Base-by-base conservation (phyloP, 176 grass and related monocot genomes). In the Musa beccarii region DNA sequence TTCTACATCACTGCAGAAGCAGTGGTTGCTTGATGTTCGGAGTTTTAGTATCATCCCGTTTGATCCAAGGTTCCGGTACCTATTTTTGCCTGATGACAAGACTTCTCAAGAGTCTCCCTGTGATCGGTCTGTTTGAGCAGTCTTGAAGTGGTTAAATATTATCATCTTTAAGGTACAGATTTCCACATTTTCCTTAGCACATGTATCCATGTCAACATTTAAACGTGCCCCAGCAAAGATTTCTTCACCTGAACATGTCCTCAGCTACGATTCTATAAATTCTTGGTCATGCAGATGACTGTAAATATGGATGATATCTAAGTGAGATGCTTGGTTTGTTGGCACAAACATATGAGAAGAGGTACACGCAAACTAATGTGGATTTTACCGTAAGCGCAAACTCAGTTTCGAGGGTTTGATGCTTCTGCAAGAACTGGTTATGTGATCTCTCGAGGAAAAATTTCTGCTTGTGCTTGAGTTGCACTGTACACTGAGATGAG, bases 41-140 rank as follows among this genome's bases (percentile, higher is more conserved):
- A 85, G 86, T 79, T 97, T 97, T 53, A 78, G 79, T 14, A 57
- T 89, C 22, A 62, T 87, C 12, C 43, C 87, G 0, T 97, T 90
- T 11, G 88, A 97, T 80, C 85, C 90, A 0, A 97, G 87, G 59
- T 97, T 97, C 57, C 85, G 90, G 2, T 93, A 88, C 49, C 79
- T 97, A 26, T 97, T 97, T 83, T 85, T 97, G 74, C 87, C 85
- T 74, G 89, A 92, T 79, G 79, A 61, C 53, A 71, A 57, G 54
- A 51, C 16, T 50, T 51, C 23, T 2, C 16, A 21, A 8, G 50
- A 70, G 16, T 70, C 68, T 70, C 17, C 49, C n/a, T 19, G 0
- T 43, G 34, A 6, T 43, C 34, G 34, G 34, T 43, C 34, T 43
- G 34, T 43, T 43, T 43, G 34, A 43, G 4, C 4, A 43, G 34